phyloP scores from a whole-genome alignment of 1,139 yeast species.

The Geotrichum australiense region DNA sequence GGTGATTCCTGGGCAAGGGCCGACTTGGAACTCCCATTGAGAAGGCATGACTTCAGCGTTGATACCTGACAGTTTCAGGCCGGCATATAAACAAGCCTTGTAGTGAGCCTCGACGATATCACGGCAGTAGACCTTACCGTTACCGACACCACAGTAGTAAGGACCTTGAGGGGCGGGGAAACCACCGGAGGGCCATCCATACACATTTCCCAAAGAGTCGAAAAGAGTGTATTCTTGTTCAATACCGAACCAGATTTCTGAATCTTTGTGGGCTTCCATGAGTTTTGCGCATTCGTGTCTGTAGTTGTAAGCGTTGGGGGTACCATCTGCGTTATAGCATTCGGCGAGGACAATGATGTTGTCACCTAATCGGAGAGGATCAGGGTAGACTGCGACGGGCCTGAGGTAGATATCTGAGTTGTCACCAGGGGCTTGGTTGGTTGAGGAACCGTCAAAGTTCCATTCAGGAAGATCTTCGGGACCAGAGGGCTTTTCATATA shows the following conservation, averaged over 20 bases:
- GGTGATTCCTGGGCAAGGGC: constrained; percentile 89
- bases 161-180: constrained; percentile 99
- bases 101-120: constrained; percentile 98
- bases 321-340: constrained; percentile 98
- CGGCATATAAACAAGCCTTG: constrained; percentile 94
- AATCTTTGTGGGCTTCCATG: constrained; percentile 84
- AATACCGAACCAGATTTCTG: constrained; percentile 93
- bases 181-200: constrained; percentile 99
- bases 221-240: constrained; percentile 98
- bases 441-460: constrained; percentile 99
- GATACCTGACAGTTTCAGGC: constrained; percentile 86
- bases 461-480: constrained; percentile 93
- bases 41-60: constrained; percentile 99
- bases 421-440: constrained; percentile 97
- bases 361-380: constrained; percentile 97
- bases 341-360: constrained; percentile 91
- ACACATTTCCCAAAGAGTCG: constrained; percentile 82
- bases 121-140: constrained; percentile 97
- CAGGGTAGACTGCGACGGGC: constrained; percentile 90
- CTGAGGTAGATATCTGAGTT: constrained; percentile 92
- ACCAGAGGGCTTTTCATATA: constrained; percentile 57
- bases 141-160: constrained; percentile 99
- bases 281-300: constrained; percentile 96
- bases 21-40: constrained; percentile 99
- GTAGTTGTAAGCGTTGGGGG: constrained; percentile 97